A percentile compares a stretch with the other conserved stretches of the same genome.
Conservation (phyloP, 495 filamentous ascomycete species). For the Penicillium herquei region DNA sequence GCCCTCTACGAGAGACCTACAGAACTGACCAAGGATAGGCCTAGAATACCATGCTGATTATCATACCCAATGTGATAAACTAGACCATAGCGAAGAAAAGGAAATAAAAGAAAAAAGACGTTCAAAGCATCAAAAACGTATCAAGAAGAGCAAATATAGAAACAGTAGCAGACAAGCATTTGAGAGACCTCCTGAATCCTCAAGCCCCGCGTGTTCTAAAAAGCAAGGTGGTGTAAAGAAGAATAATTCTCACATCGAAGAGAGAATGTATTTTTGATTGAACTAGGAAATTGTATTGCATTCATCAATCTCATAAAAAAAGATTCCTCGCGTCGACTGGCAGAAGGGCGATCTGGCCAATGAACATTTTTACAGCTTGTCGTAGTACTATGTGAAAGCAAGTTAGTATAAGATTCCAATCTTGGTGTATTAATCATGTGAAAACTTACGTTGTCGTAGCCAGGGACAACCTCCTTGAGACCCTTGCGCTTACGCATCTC, state of each 20-base stretch:
- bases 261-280: slow-evolving; percentile 32
- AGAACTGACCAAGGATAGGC: neutral
- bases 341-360: slow-evolving; percentile 32
- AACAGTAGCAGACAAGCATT: slow-evolving; percentile 27
- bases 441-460: slow-evolving; percentile 85
- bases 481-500: slow-evolving; percentile 98
- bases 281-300: slow-evolving; percentile 48
- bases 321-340: slow-evolving; percentile 37
- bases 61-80: slow-evolving; percentile 34
- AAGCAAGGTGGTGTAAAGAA: slow-evolving; percentile 8
- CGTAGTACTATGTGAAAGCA: slow-evolving; percentile 74
- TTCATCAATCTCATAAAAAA: slow-evolving; percentile 53
- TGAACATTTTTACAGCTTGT: slow-evolving; percentile 82
- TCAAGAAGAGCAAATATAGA: slow-evolving; percentile 16
- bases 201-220: slow-evolving; percentile 20
- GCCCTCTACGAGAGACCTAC: neutral
- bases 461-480: slow-evolving; percentile 91
- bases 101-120: slow-evolving; percentile 6
- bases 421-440: neutral
- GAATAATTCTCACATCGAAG: slow-evolving; percentile 11
- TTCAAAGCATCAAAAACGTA: slow-evolving; percentile 20
- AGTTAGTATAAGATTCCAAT: slow-evolving; percentile 51
- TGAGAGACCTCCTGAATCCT: slow-evolving; percentile 20
- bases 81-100: slow-evolving; percentile 22
- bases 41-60: slow-evolving; percentile 35